Evolutionary conservation across 768 basidiomycete genomes (phyloP).

Genomic region (Termitomyces bulborhizus): DNA sequence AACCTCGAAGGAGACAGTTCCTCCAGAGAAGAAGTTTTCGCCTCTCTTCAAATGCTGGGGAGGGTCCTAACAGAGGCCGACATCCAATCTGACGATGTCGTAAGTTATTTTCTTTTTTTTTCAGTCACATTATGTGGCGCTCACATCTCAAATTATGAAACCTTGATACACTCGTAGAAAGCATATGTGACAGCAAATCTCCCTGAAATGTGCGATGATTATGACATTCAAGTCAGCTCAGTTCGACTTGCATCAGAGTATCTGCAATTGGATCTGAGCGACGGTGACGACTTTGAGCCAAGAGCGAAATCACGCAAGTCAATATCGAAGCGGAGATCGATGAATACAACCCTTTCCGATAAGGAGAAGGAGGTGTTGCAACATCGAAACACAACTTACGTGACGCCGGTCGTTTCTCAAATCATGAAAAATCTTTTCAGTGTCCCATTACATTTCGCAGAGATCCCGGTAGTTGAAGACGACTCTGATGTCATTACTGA

Average conservation of each 20-base stretch:
- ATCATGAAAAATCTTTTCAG: conserved; percentile 43
- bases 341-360: conserved; percentile 3
- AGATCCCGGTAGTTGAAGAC: conserved; percentile 22
- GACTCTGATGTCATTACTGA: conserved; percentile 20
- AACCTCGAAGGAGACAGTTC: conserved; percentile 11
- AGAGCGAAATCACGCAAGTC: conserved; percentile 3
- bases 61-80: conserved; percentile 36
- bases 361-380: conserved; percentile 21
- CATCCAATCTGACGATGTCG: conserved; percentile 38
- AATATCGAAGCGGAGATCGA: conserved; percentile 16
- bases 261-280: not conserved
- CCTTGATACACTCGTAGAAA: conserved; percentile 23
- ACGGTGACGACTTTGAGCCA: conserved; percentile 7
- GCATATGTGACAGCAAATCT: conserved; percentile 36
- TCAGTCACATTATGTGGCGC: not conserved
- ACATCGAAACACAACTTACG: conserved; percentile 26
- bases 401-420: conserved; percentile 41
- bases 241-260: conserved; percentile 2
- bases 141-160: not conserved
- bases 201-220: conserved; percentile 27
- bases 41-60: conserved; percentile 32
- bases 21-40: conserved; percentile 18
- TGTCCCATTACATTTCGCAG: conserved; percentile 35
- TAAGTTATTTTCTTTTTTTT: conserved; percentile 21
- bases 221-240: not conserved